Base-by-base conservation (phyloP, 2,329 filamentous ascomycete genomes). In the Alternaria gansuensis region DNA sequence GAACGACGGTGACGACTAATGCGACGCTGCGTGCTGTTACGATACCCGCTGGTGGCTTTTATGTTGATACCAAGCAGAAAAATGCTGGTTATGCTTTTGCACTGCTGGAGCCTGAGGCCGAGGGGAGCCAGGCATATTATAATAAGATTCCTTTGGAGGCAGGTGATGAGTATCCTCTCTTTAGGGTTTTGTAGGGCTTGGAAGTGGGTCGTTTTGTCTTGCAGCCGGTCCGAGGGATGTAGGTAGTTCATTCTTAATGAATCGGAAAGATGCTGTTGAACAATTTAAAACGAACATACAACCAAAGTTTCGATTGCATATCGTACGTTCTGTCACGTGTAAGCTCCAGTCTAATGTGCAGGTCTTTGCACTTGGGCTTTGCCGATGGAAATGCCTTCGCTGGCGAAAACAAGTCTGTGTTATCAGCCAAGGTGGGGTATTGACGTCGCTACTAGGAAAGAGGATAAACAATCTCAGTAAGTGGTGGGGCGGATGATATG, bases 321-420 rank as follows among this genome's bases (percentile, higher is more conserved):
- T 11, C 5, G 10, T 14, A 7, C 21, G 21, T 24, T 24, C 21
- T 24, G 10, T 13, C 37, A 21, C 31, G 2, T 48, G 21, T 31
- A 80, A 80, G 56, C 65, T 80, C 8, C 77, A 68, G 39, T 68
- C 66, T n/a, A 81, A 81, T 70, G n/a, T 74, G 79, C 28, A 62
- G 31, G 3, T 60, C 62, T 3, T 3, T 59, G 65, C 3, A 66
- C 62, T 0, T 81, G 78, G 77, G 61, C 75, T 1, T 72, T 79
- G 34, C 74, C 75, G 0, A 78, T 78, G 0, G 26, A 51, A 2
- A 63, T 63, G 6, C 79, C 79, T 0, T 71, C 66, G 1, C 57
- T 79, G 2, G 78, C 75, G 7, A 77, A 80, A 61, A 55, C 80
- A 1, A 70, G 72, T 8, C 11, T 80, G 11, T 79, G 70, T 45